Percentiles rank a stretch among this genome's conserved stretches.
phyloP scores from a whole-genome alignment of 2,329 filamentous ascomycete species.

The Ceratocystis colombiana region DNA sequence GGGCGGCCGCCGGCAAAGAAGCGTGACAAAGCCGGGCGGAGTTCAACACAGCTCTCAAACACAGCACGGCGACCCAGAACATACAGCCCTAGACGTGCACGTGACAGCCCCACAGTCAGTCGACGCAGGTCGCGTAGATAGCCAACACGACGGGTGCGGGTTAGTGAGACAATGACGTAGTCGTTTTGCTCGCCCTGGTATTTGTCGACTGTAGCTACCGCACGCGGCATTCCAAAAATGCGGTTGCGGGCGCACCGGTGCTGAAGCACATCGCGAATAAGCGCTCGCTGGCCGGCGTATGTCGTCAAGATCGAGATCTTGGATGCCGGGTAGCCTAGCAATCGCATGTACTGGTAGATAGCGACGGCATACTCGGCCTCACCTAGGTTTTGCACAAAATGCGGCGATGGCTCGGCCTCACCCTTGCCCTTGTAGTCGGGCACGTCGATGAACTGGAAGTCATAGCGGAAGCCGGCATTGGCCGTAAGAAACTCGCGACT shows the following conservation, averaged over 20 bases:
- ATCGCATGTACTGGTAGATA: constrained; percentile 91
- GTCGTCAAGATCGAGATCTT: constrained; percentile 85
- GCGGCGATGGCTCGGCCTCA: constrained; percentile 79
- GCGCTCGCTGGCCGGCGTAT: constrained; percentile 81
- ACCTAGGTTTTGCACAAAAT: constrained; percentile 93
- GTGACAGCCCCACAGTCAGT: constrained; percentile 86
- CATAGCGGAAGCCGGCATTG: constrained; percentile 85
- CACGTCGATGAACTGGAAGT: constrained; percentile 96
- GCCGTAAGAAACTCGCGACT: constrained; percentile 63
- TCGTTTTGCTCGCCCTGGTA: constrained; percentile 99
- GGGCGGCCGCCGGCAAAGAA: constrained; percentile 55
- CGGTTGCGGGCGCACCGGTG: constrained; percentile 75
- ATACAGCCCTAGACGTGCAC: constrained; percentile 83
- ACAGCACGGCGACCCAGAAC: constrained; percentile 79
- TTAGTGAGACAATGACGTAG: constrained; percentile 89
- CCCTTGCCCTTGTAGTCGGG: constrained; percentile 84
- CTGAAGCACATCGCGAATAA: constrained; percentile 75
- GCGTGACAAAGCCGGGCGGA: constrained; percentile 73
- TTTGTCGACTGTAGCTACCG: constrained; percentile 92
- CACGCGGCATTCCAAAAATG: constrained; percentile 79
- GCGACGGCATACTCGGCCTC: constrained; percentile 97
- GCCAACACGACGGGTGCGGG: constrained; percentile 76
- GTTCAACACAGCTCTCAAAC: constrained; percentile 80
- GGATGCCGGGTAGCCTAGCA: constrained; percentile 77
- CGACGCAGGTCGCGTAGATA: constrained; percentile 90